Evolutionary conservation across 352 stramenopile species (phyloP).

Genomic region (Phytophthora foliorum): DNA sequence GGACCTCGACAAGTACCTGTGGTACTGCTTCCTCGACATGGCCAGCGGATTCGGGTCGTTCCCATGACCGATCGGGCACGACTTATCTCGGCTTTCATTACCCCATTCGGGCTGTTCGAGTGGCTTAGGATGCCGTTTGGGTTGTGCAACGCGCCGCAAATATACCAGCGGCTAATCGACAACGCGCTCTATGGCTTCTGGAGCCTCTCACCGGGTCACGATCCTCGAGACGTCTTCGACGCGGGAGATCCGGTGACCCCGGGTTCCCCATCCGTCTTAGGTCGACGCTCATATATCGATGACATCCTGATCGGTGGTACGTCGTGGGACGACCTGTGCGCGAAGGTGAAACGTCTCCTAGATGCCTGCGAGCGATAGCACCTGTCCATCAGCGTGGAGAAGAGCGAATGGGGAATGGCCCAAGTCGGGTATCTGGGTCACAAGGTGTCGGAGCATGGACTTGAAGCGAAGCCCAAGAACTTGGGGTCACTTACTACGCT

Average conservation of each 20-base stretch:
- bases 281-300: slow-evolving; percentile 34
- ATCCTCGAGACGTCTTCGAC: background rate
- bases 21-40: slow-evolving; percentile 34
- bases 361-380: slow-evolving; percentile 18
- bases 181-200: slow-evolving; percentile 30
- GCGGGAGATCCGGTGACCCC: background rate
- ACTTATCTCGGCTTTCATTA: slow-evolving; percentile 35
- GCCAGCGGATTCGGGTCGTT: slow-evolving; percentile 33
- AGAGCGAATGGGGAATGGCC: slow-evolving; percentile 20
- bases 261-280: slow-evolving; percentile 8
- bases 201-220: no score
- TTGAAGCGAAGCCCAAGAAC: slow-evolving; percentile 30
- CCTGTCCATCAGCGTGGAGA: slow-evolving; percentile 34
- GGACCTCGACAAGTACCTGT: slow-evolving; percentile 19
- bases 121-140: slow-evolving; percentile 38
- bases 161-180: slow-evolving; percentile 39
- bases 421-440: slow-evolving; percentile 30
- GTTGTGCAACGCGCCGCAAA: slow-evolving; percentile 33
- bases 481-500: slow-evolving; percentile 8
- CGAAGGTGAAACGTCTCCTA: slow-evolving; percentile 10
- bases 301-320: slow-evolving; percentile 25
- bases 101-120: slow-evolving; percentile 30
- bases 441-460: slow-evolving; percentile 6
- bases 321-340: slow-evolving; percentile 23
- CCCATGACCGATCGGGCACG: slow-evolving; percentile 23